Conservation (phyloP, 2,329 filamentous ascomycete species). For the Paecilomyces dactylethromorphus region DNA sequence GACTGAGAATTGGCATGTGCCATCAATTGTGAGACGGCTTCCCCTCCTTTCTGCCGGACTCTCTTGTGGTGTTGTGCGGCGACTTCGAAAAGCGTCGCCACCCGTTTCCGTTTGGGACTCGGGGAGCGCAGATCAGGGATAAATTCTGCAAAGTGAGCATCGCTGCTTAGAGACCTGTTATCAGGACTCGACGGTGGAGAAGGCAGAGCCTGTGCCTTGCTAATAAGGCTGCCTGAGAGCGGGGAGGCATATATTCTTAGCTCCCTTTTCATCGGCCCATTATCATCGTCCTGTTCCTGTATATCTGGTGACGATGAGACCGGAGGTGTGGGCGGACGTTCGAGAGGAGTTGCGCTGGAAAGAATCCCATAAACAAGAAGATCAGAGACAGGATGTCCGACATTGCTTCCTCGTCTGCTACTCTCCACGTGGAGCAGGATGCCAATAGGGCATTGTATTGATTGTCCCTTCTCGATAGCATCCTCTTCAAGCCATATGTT, state of each 20-base stretch:
- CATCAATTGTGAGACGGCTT: slow-evolving; percentile 35
- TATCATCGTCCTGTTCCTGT: slow-evolving; percentile 7
- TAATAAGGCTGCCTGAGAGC: slow-evolving; percentile 25
- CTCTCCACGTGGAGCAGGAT: slow-evolving; percentile 27
- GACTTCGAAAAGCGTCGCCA: slow-evolving; percentile 36
- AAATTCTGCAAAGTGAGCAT: slow-evolving; percentile 25
- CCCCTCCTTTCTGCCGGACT: slow-evolving; percentile 33
- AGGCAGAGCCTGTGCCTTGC: slow-evolving; percentile 26
- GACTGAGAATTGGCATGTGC: slow-evolving; percentile 22
- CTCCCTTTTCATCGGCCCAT: slow-evolving; percentile 15
- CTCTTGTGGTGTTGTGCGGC: slow-evolving; percentile 35
- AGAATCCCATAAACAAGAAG: slow-evolving; percentile 34
- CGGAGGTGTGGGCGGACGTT: slow-evolving; percentile 29
- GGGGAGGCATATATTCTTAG: slow-evolving; percentile 32
- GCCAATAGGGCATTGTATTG: slow-evolving; percentile 32
- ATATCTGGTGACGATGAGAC: slow-evolving; percentile 23
- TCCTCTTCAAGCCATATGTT: slow-evolving; percentile 27
- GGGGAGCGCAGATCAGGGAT: slow-evolving; percentile 31
- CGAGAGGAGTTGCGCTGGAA: slow-evolving; percentile 19
- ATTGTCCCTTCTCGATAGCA: slow-evolving; percentile 19
- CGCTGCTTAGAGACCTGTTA: slow-evolving; percentile 3
- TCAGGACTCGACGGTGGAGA: slow-evolving; percentile 21
- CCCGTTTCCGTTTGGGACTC: slow-evolving; percentile 37
- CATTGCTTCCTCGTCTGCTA: slow-evolving; percentile 8
- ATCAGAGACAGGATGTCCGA: slow-evolving; percentile 22